Evolutionary conservation across 2,329 filamentous ascomycete genomes (phyloP).

Genomic region (Chrysoporthe puriensis): DNA sequence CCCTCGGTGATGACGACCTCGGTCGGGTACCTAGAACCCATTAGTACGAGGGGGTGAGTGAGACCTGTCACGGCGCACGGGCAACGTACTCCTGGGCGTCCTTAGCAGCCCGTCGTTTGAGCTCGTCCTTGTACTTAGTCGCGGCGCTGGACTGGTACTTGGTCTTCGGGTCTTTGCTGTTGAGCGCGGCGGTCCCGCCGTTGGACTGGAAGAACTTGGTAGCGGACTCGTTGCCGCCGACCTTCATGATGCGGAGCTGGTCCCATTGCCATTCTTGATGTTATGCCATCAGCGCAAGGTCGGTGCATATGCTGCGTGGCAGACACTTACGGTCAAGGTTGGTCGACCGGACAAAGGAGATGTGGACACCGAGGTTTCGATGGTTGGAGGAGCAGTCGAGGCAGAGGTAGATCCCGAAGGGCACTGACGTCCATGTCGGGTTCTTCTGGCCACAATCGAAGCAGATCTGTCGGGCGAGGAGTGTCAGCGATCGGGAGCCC

Average conservation of each 20-base stretch:
- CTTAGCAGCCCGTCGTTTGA: slow-evolving; percentile 80
- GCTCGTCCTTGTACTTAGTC: slow-evolving; percentile 96
- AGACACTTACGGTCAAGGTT: slow-evolving; percentile 88
- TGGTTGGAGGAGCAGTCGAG: slow-evolving; percentile 98
- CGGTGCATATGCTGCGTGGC: slow-evolving; percentile 5
- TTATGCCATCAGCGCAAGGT: slow-evolving; percentile 22
- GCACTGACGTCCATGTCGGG: slow-evolving; percentile 97
- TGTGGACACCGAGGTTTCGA: slow-evolving; percentile 96
- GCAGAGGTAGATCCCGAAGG: slow-evolving; percentile 96
- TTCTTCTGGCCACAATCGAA: slow-evolving; percentile 98
- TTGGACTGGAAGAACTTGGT: slow-evolving; percentile 99
- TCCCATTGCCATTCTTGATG: slow-evolving; percentile 94
- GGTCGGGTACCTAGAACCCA: slow-evolving; percentile 68
- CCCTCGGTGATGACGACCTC: slow-evolving; percentile 86
- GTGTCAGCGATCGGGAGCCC: slow-evolving; percentile 30
- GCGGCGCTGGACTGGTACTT: slow-evolving; percentile 96
- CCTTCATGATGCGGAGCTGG: slow-evolving; percentile 95
- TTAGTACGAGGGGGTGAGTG: slow-evolving; percentile 29
- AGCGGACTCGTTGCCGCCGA: slow-evolving; percentile 95
- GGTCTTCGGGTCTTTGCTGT: slow-evolving; percentile 94
- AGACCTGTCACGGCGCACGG: slow-evolving; percentile 12
- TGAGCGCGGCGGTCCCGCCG: slow-evolving; percentile 88
- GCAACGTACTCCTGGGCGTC: slow-evolving; percentile 79
- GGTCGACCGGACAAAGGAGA: slow-evolving; percentile 97
- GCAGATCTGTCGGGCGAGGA: slow-evolving; percentile 69